These are phyloP conservation scores for Sugiyamaella japonica DNA, from an alignment of 1,139 yeast species.

Conservation along the genomic window DNA sequence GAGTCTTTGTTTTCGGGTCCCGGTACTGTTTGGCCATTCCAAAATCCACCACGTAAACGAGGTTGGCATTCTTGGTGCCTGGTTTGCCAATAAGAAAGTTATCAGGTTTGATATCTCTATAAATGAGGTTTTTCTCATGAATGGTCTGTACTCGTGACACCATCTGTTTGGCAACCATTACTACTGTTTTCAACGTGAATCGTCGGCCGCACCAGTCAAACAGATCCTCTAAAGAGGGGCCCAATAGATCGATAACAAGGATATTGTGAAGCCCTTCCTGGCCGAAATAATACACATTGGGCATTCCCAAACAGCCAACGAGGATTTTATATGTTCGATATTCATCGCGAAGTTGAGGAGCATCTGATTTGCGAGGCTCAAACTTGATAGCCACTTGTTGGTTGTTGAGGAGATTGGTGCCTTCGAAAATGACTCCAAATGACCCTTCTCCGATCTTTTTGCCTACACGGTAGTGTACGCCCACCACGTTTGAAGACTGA, in stretches of 20 bases:
- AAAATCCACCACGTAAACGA: constrained; percentile 62
- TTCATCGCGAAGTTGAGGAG: constrained; percentile 95
- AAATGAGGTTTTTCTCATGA: constrained; percentile 86
- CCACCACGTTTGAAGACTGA: constrained; percentile 53
- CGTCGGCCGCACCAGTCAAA: constrained; percentile 98
- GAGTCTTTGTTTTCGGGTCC: constrained; percentile 92
- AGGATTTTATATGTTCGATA: constrained; percentile 88
- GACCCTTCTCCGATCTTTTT: constrained; percentile 98
- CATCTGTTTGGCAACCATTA: constrained; percentile 92
- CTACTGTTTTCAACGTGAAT: constrained; percentile 84
- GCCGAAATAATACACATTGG: constrained; percentile 94
- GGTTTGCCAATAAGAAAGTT: constrained; percentile 81
- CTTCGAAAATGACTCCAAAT: constrained; percentile 95
- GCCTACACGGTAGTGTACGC: constrained; percentile 89
- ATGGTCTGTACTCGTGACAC: constrained; percentile 79
- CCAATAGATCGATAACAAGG: constrained; percentile 86
- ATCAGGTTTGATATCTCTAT: constrained; percentile 95
- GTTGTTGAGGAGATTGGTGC: constrained; percentile 80
- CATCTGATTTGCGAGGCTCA: constrained; percentile 94
- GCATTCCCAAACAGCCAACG: constrained; percentile 81
- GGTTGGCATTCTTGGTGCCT: constrained; percentile 51
- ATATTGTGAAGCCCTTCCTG: constrained; percentile 97
- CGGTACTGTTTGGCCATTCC: constrained; percentile 99
- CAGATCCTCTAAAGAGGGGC: constrained; percentile 93
- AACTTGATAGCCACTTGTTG: constrained; percentile 72